These are phyloP conservation scores for Diaporthe citri DNA, from an alignment of 2,329 filamentous ascomycete genomes.

Conservation along the genomic window DNA sequence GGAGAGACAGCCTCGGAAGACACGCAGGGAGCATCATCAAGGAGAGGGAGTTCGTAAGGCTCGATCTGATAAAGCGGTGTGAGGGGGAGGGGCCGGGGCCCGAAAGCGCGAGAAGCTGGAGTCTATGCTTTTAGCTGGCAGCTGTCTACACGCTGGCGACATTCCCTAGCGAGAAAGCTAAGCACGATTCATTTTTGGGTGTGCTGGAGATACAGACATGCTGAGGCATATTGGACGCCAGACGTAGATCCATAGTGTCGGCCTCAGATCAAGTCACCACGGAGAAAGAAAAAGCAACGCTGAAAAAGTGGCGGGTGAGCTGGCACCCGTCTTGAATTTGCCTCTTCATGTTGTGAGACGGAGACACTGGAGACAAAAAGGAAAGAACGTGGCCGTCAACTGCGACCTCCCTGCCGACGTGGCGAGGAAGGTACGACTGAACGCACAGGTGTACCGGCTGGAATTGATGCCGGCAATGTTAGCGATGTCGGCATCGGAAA, in stretches of 20 bases:
- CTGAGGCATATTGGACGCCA: neutral
- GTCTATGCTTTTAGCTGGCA: neutral
- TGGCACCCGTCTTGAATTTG: neutral
- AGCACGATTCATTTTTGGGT: too few relatives aligned
- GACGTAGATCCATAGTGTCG: neutral
- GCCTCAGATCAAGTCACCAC: neutral
- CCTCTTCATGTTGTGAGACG: neutral
- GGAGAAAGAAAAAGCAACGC: neutral
- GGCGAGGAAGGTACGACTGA: neutral
- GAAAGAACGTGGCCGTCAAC: neutral
- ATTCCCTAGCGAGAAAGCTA: neutral
- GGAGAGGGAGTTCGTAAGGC: neutral
- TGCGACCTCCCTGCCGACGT: neutral
- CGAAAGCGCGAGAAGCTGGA: neutral
- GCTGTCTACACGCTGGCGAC: neutral
- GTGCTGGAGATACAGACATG: neutral
- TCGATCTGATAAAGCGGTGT: neutral
- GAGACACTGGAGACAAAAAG: neutral
- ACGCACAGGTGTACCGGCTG: neutral
- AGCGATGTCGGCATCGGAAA: neutral
- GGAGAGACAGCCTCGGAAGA: neutral
- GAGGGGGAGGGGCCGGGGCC: neutral
- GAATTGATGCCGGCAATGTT: neutral
- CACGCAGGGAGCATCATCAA: neutral
- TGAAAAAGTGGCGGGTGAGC: neutral